Evolutionary conservation across 2,329 filamentous ascomycete genomes (phyloP), one percentile per base, ranked within the genome.

Genomic region (Fusarium sp.): DNA sequence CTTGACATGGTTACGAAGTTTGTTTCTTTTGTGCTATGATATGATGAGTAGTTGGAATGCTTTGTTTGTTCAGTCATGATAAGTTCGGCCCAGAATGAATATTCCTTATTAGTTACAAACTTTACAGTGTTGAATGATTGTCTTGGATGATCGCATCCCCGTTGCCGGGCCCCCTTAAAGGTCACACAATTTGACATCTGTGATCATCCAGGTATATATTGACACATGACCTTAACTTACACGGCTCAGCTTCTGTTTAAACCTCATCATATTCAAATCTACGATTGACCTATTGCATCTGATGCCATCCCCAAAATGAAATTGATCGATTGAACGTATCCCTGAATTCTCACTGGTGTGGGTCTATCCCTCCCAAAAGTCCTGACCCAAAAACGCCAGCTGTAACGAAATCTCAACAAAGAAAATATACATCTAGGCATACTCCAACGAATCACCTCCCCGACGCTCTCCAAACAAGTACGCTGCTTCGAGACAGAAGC

Each of bases 401-500:
- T 66, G 54, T 55, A 64, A 59, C 23, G 25, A 51, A 65, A 54
- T 34, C 41, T 55, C 53, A 59, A 34, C 48, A 53, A 54, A 30
- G 61, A 66, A 48, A 51, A 56, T 23, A 43, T 48, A 46, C 63
- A 53, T 57, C 55, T 73, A 75, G 55, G 72, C 73, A 61, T 75
- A 77, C 59, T 76, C 76, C 28, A 73, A 58, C 50, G 76, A 74
- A 46, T 75, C 75, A 7, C 69, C 74, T 16, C 68, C 70, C 56
- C 83, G 74, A n/a, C 82, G 77, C 69, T 92, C 92, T 21, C 93
- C 93, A 83, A 98, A 97, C 50, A 98, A 81, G 80, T 93, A 90
- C 9, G 93, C 94, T 5, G 95, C 95, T 80, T 98, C 95, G 64
- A 96, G 89, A 80, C 95, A 98, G 81, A 97, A 98, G 48, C 92